Base-by-base conservation (phyloP, 225 moss, liverwort and hornwort genomes). In the Pleurozium schreberi region DNA sequence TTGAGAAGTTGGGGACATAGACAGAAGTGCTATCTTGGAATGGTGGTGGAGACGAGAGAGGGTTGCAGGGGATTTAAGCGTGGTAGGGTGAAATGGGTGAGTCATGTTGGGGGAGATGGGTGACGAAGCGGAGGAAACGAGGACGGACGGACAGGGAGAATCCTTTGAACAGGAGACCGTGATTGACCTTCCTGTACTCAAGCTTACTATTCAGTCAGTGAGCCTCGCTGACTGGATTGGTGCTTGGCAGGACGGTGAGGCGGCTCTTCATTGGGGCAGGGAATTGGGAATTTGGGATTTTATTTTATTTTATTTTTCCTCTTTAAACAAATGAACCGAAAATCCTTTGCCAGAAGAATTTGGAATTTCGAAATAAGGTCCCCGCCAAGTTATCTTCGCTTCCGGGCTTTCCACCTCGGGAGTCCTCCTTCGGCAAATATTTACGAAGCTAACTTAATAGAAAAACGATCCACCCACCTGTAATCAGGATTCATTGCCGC, bases 401-500 rank as follows among this genome's bases (percentile, higher is more conserved):
- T n/a, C n/a, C n/a, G n/a, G n/a, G n/a, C n/a, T n/a, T n/a, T n/a
- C n/a, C n/a, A n/a, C n/a, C n/a, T n/a, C n/a, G n/a, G n/a, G n/a
- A n/a, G n/a, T n/a, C n/a, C n/a, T n/a, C n/a, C n/a, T n/a, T n/a
- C n/a, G n/a, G n/a, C n/a, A n/a, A n/a, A n/a, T n/a, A 42, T 59
- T 30, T 49, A 75, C 45, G 52, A 84, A 53, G 34, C 50, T 69
- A 55, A 86, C n/a, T n/a, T n/a, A n/a, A n/a, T 31, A 64, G 67
- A 40, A 16, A 77, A 88, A 71, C 15, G 55, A 61, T 15, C 55
- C 70, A 89, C 90, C 28, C 68, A 97, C 98, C 97, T 90, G 80
- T 85, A 90, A 86, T 88, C 92, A 27, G 95, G 90, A 90, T 95
- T 95, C 98, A 98, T 98, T 52, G 92, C 90, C 65, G 90, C 88